Percentiles rank a stretch among this genome's conserved stretches.
Conservation (phyloP, 1,139 yeast genomes). For the Scheffersomyces cryptocercus region DNA sequence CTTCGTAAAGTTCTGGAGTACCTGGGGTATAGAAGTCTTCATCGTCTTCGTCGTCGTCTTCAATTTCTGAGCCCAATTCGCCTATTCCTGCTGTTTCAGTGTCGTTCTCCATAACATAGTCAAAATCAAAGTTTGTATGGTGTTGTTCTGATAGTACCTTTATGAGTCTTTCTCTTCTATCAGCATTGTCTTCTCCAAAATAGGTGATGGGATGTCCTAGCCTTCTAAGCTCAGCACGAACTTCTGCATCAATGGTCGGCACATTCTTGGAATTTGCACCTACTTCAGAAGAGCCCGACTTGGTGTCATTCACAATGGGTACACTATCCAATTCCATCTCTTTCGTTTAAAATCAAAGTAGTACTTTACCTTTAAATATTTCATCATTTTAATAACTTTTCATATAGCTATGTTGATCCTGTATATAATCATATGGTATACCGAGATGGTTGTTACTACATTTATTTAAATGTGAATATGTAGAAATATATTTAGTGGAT, state of each 20-base stretch:
- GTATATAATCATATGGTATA: too few species aligned
- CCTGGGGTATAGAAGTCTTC: conserved; percentile 91
- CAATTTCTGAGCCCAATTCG: conserved; percentile 24
- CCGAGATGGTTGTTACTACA: too few species aligned
- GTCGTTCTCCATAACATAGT: conserved; percentile 16
- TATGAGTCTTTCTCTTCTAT: conserved; percentile 58
- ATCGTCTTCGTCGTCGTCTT: conserved; percentile 52
- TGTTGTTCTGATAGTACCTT: conserved; percentile 31
- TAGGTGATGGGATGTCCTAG: conserved; percentile 61
- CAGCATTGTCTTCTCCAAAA: conserved; percentile 62
- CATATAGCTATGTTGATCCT: too few species aligned
- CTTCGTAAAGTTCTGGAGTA: conserved; percentile 49
- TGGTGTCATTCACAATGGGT: conserved; percentile 26
- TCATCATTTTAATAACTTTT: too few species aligned
- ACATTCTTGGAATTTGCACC: conserved; percentile 23
- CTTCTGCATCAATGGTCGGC: conserved; percentile 68
- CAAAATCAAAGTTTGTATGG: conserved; percentile 17
- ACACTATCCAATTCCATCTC: conserved; percentile 21
- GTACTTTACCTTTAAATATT: too few species aligned
- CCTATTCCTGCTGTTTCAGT: conserved; percentile 18
- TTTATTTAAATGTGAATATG: too few species aligned
- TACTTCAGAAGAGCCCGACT: neutral
- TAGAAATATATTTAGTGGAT: too few species aligned
- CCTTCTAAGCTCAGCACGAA: conserved; percentile 46
- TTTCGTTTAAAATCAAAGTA: neutral